Conservation (phyloP, 2,329 filamentous ascomycete genomes). For the Gliomastix tumulicola region DNA sequence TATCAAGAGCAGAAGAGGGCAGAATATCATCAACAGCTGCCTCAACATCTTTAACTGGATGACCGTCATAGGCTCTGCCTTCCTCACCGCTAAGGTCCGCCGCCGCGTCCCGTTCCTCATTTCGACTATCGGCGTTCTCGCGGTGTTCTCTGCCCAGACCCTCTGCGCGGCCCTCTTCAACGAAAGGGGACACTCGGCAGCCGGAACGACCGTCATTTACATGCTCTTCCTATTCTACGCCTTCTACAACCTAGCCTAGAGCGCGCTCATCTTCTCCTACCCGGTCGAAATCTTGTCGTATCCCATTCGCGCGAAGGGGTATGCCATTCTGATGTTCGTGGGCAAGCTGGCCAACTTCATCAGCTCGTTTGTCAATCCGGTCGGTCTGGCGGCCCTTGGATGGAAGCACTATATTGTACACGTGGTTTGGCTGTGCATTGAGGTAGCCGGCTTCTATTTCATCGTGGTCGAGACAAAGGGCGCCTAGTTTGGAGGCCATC, state of each 20-base stretch:
- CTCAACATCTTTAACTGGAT: neutral
- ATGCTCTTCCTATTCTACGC: neutral
- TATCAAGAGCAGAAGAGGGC: neutral
- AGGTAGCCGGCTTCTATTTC: neutral
- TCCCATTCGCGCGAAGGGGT: neutral
- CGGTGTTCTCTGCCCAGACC: neutral
- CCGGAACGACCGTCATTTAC: neutral
- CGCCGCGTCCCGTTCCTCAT: neutral
- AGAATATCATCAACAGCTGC: neutral
- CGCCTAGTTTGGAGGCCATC: neutral
- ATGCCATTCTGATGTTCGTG: neutral
- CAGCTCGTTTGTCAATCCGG: neutral
- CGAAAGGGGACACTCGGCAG: neutral
- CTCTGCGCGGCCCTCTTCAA: neutral
- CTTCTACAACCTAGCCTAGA: neutral
- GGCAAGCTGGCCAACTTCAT: neutral
- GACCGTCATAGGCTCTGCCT: neutral
- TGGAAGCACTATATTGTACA: neutral
- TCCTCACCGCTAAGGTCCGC: neutral
- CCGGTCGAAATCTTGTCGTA: neutral
- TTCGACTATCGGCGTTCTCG: neutral
- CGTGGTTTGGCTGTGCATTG: neutral
- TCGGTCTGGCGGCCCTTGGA: neutral
- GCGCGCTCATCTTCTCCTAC: neutral
- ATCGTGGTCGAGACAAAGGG: neutral